These are phyloP conservation scores for Raphanus hybrid DNA, from an alignment of 441 rosid genomes.

Conservation along the genomic window DNA sequence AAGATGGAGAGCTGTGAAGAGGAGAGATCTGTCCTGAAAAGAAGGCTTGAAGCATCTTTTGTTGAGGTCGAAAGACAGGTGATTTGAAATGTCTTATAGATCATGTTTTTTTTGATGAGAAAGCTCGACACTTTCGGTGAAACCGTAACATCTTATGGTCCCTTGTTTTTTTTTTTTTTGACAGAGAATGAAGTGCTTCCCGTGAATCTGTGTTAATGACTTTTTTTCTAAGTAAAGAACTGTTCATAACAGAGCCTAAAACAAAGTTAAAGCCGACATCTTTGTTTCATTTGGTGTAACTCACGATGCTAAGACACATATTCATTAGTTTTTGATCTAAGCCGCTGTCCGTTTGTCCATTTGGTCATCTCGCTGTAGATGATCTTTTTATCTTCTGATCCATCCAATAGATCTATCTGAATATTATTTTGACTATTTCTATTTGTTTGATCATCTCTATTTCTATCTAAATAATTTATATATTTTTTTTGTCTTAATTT, in stretches of 20 bases:
- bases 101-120: slow-evolving; percentile 20
- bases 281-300: slow-evolving; percentile 25
- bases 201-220: slow-evolving; percentile 48
- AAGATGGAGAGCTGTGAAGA: slow-evolving; percentile 74
- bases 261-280: slow-evolving; percentile 25
- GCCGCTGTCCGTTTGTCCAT: no score
- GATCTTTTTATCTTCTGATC: no score
- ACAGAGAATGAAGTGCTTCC: slow-evolving; percentile 98
- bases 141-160: slow-evolving; percentile 24
- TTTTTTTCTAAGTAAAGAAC: slow-evolving; percentile 5
- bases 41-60: slow-evolving; percentile 79
- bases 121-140: slow-evolving; percentile 18
- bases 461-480: no score
- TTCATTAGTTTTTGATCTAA: slow-evolving; percentile 4
- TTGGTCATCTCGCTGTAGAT: not conserved
- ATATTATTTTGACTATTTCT: no score
- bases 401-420: no score
- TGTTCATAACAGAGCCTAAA: slow-evolving; percentile 17
- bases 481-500: no score
- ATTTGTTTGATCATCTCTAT: no score
- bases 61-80: slow-evolving; percentile 97
- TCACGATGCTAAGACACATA: slow-evolving; percentile 3
- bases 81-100: slow-evolving; percentile 38
- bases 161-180: slow-evolving; percentile 33
- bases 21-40: slow-evolving; percentile 64